Base-by-base conservation (phyloP, 345 rosid genomes). In the Excoecaria cochinchinensis region DNA sequence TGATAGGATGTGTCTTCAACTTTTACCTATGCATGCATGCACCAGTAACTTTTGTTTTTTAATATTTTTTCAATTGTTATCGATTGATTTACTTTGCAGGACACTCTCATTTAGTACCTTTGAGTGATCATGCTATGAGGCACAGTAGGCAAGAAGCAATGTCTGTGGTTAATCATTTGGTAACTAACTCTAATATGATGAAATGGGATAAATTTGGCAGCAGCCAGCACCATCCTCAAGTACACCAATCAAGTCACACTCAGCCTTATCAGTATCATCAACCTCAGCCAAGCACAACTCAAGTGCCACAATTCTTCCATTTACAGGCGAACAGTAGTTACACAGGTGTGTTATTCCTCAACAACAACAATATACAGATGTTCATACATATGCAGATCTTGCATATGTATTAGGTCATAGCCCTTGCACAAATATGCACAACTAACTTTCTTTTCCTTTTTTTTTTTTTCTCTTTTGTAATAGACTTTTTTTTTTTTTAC, bases 281-380 rank as follows among this genome's bases (percentile, higher is more conserved):
- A 55, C 65, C 70, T 70, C 70, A 63, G 62, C 70, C 70, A 42
- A 70, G 71, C 47, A 42, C 19, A 46, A 39, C 11, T 56, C 75
- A 50, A 55, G 59, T 13, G 15, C 66, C 71, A 56, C 75, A 53
- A 42, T 42, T 42, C 55, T 74, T 70, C 56, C 75, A 52, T 55
- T 22, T 42, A 1, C 86, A 65, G 24, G 67, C 67, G 42, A 76
- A 75, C 42, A 63, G 70, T 78, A 72, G 50, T 47, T 48, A 21
- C 36, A 75, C 79, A 72, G 85, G 82, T 79, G 70, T n/a, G 5
- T n/a, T 70, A 42, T 52, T 56, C 68, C 74, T 44, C 64, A 57
- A 70, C 1, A 58, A 25, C 13, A 14, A 21, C 66, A 38, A 38
- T 52, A 36, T 46, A 24, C 51, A 25, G 5, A 7, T 10, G 8